Conservation (phyloP, 2,329 filamentous ascomycete species). For the Phaeosphaeria sp. region DNA sequence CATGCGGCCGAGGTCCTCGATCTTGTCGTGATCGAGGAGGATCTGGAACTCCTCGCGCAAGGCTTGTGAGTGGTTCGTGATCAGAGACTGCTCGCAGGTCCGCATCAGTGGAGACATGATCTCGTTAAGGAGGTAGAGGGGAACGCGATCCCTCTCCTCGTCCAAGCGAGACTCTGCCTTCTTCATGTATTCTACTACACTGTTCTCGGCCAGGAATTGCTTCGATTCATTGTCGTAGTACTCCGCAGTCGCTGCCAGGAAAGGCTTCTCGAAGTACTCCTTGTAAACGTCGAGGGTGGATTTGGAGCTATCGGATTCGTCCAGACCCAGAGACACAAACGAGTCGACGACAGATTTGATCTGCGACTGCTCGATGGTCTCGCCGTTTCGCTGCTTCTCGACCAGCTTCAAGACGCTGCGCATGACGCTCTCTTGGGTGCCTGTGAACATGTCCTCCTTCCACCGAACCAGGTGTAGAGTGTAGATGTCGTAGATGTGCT, state of each 20-base stretch:
- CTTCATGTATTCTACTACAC: conserved; percentile 99
- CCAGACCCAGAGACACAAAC: conserved; percentile 89
- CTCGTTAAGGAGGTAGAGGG: conserved; percentile 88
- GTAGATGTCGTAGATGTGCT: conserved; percentile 97
- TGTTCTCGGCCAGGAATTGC: conserved; percentile 94
- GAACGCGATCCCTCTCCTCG: conserved; percentile 93
- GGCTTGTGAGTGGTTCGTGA: conserved; percentile 84
- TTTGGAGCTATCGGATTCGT: conserved; percentile 91
- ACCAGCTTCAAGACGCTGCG: conserved; percentile 91
- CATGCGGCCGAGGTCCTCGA: conserved; percentile 96
- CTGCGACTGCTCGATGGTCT: conserved; percentile 96
- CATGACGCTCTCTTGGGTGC: conserved; percentile 90
- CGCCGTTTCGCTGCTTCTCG: conserved; percentile 95
- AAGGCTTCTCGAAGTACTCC: conserved; percentile 89
- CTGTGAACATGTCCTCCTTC: conserved; percentile 87
- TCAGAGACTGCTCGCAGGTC: conserved; percentile 85
- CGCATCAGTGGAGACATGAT: conserved; percentile 85
- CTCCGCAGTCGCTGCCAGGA: conserved; percentile 79
- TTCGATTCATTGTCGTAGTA: conserved; percentile 95
- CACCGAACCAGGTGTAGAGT: conserved; percentile 95
- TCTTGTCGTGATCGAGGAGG: conserved; percentile 89
- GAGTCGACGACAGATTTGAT: conserved; percentile 98
- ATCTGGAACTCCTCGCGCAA: conserved; percentile 95
- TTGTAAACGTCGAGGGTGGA: conserved; percentile 95
- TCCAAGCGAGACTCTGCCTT: conserved; percentile 89